These are phyloP conservation scores for Coemansia reversa DNA, from an alignment of 192 early-diverging fungal genomes.

Conservation along the genomic window DNA sequence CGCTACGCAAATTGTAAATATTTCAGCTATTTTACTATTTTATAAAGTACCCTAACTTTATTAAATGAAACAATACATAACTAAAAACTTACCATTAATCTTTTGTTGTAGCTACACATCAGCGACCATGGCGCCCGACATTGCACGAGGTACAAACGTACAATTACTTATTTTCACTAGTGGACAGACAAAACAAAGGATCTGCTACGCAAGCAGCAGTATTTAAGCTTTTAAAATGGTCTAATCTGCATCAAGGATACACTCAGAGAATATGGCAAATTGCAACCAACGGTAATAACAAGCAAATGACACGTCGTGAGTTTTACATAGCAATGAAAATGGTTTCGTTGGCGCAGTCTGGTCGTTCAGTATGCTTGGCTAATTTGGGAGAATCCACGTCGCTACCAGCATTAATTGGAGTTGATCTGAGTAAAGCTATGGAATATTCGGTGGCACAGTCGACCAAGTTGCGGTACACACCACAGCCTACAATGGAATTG, in stretches of 20 bases:
- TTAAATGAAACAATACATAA: too few species aligned
- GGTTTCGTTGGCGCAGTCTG: slow-evolving; percentile 29
- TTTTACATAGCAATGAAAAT: slow-evolving; percentile 36
- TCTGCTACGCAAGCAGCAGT: slow-evolving; percentile 2
- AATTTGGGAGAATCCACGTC: slow-evolving; percentile 17
- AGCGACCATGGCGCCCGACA: slow-evolving; percentile 38
- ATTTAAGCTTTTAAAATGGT: slow-evolving; percentile 8
- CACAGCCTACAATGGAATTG: slow-evolving; percentile 28
- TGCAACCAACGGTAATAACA: slow-evolving; percentile 3
- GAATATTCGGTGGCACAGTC: slow-evolving; percentile 10
- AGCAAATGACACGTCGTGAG: slow-evolving; percentile 18
- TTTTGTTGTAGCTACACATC: background rate
- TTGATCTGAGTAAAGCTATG: slow-evolving; percentile 5
- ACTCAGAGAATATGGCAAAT: slow-evolving; percentile 12
- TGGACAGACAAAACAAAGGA: slow-evolving; percentile 12
- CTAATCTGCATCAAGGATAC: slow-evolving; percentile 14
- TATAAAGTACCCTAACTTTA: background rate
- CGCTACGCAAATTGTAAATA: too few species aligned
- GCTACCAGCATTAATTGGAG: slow-evolving; percentile 20
- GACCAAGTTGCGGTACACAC: slow-evolving; percentile 23
- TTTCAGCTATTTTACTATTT: background rate
- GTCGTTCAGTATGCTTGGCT: slow-evolving; percentile 9
- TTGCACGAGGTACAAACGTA: slow-evolving; percentile 29
- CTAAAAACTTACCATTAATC: too few species aligned
- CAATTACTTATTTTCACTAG: slow-evolving; percentile 25